A percentile compares a stretch with the other conserved stretches of the same genome.
phyloP scores from a whole-genome alignment of 345 rosid species.

The Eucalyptus urophylla region DNA sequence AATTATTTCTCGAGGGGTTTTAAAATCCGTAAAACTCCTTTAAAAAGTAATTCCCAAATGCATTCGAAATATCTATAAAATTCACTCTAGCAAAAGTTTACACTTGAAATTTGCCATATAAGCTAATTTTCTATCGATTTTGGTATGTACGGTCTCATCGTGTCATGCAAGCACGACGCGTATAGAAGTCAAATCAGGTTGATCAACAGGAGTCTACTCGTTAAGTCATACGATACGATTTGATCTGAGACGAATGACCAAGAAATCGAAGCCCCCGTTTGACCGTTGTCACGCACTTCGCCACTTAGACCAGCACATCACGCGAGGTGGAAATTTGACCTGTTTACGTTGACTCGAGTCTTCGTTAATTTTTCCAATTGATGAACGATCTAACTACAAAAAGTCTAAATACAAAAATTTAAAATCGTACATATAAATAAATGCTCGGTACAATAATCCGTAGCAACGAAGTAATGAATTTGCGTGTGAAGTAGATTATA shows the following conservation, averaged over 20 bases:
- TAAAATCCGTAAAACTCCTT: not conserved
- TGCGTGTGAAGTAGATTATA: not conserved
- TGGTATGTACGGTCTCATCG: not conserved
- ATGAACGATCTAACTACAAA: not conserved
- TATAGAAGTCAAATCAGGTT: not conserved
- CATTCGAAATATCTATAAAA: accelerated
- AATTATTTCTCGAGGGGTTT: not conserved
- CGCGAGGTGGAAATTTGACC: not conserved
- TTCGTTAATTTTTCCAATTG: not conserved
- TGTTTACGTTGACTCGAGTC: not conserved
- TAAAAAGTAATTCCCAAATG: accelerated
- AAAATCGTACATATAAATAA: not conserved
- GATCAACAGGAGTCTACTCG: accelerated
- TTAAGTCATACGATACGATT: not conserved
- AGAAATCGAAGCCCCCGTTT: accelerated
- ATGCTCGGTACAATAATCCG: not conserved
- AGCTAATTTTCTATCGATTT: not conserved
- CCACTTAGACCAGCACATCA: not conserved
- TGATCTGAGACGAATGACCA: not conserved
- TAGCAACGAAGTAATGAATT: not conserved
- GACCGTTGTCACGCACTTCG: not conserved
- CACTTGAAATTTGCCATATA: not conserved
- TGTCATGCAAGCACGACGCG: accelerated
- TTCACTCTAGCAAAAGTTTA: not conserved
- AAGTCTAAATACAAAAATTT: not conserved